phyloP scores from a whole-genome alignment of 2,329 filamentous ascomycete genomes.

The Ceratocystis eucalypticola region DNA sequence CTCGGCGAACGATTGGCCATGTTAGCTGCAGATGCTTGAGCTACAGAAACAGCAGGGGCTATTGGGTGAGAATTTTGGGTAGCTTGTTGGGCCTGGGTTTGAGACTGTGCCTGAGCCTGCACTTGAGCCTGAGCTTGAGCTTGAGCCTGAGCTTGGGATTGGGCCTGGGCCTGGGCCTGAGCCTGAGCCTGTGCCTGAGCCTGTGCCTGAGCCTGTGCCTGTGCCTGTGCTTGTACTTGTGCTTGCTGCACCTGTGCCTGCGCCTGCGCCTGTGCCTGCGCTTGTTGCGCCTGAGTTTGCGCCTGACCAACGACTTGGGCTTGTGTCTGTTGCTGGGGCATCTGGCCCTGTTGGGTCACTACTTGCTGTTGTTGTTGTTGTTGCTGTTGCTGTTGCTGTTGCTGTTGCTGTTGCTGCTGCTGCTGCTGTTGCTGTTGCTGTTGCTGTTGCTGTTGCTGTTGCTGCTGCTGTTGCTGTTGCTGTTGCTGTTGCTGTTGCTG shows the following conservation, averaged over 20 bases:
- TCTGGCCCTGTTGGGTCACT: constrained; percentile 20
- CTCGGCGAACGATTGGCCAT: constrained; percentile 20
- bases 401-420: constrained; percentile 28
- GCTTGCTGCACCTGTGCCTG: constrained; percentile 19
- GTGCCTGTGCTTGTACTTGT: constrained; percentile 18
- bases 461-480: constrained; percentile 25
- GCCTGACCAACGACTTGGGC: constrained; percentile 21
- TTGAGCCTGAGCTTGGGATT: constrained; percentile 22
- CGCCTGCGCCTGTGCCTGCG: constrained; percentile 22
- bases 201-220: constrained; percentile 21
- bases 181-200: constrained; percentile 21
- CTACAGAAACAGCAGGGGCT: constrained; percentile 13
- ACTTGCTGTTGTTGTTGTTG: constrained; percentile 30
- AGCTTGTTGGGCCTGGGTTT: constrained; percentile 11
- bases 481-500: constrained; percentile 29
- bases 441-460: constrained; percentile 29
- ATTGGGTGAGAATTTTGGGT: constrained; percentile 15
- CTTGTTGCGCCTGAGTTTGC: constrained; percentile 26
- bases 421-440: constrained; percentile 31
- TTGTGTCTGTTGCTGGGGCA: constrained; percentile 22
- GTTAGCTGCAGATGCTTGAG: constrained; percentile 21
- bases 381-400: constrained; percentile 28
- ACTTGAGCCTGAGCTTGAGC: constrained; percentile 20
- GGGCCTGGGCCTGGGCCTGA: constrained; percentile 21
- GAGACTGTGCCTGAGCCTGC: constrained; percentile 20